Evolutionary conservation across 345 rosid genomes (phyloP), one percentile per base, ranked within the genome.

Genomic region (Adansonia digitata): DNA sequence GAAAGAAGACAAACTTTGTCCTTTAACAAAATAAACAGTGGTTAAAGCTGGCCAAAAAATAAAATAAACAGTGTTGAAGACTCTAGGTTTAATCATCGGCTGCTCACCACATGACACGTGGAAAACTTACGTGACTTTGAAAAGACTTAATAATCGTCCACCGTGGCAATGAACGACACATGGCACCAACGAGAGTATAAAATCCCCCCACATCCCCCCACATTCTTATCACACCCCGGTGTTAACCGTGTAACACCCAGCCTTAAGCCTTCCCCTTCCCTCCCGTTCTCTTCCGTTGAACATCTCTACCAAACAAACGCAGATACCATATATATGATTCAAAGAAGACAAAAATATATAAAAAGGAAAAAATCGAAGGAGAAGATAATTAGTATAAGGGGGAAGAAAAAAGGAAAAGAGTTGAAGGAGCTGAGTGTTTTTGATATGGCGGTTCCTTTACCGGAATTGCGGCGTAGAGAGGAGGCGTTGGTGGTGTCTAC

Each of bases 361-460:
- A 8, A 13, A 17, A 39, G 31, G 22, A 42, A 15, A 15, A 40
- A 7, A 39, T 48, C 14, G 29, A 13, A 64, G 53, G 29, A 2
- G 59, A 69, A n/a, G 48, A 42, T 6, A 43, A 43, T 43, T 67
- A 24, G 6, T 67, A 7, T 11, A 67, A 49, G 40, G 43, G 59
- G 45, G 63, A 22, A 43, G 31, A 18, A n/a, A 2, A 52, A n/a
- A 13, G 45, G 27, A 31, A 51, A 22, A 43, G n/a, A 9, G 55
- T 12, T 65, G 49, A 48, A 63, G 67, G 71, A 53, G 69, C 35
- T 31, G 13, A 31, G 62, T 31, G 77, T 26, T 76, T 70, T 64
- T 52, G 42, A 78, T 83, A 91, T 91, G 98, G 90, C 97, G 83
- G 88, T 88, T 89, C 90, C 97, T 77, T 82, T 86, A 40, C 89